Conservation (phyloP, 2,329 filamentous ascomycete species). For the Fusarium heterosporum region DNA sequence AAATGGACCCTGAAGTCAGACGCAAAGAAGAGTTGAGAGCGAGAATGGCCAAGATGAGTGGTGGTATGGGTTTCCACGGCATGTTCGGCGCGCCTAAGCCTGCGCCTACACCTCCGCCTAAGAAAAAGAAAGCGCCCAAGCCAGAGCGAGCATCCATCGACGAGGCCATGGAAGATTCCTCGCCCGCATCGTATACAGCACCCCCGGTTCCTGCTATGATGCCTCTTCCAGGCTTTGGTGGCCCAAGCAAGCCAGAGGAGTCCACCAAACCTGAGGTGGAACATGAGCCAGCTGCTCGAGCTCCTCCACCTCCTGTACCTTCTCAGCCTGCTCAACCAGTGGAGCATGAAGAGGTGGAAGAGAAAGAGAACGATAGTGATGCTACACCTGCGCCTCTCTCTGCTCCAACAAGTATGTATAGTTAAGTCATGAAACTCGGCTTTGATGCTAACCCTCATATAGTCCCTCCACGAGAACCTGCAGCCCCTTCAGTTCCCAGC, state of each 20-base stretch:
- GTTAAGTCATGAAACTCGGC: neutral
- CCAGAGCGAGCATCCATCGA: conserved; percentile 58
- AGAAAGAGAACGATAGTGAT: conserved; percentile 52
- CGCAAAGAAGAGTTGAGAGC: conserved; percentile 90
- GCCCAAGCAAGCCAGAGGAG: conserved; percentile 62
- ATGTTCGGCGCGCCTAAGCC: conserved; percentile 86
- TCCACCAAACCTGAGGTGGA: conserved; percentile 54
- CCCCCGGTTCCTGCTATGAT: conserved; percentile 71
- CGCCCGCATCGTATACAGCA: conserved; percentile 57
- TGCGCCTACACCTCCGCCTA: conserved; percentile 64
- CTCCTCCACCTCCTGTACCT: conserved; percentile 49
- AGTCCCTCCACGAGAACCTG: conserved; percentile 51
- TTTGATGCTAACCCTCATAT: conserved; percentile 44
- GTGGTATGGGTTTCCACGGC: conserved; percentile 95
- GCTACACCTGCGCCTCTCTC: conserved; percentile 51
- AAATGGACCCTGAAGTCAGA: conserved; percentile 86
- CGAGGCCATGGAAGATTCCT: conserved; percentile 58
- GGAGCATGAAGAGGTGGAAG: conserved; percentile 41
- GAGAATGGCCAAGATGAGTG: conserved; percentile 98
- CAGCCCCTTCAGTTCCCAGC: conserved; percentile 60
- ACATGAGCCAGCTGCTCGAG: conserved; percentile 46
- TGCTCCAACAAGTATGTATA: conserved; percentile 42
- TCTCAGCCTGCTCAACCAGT: conserved; percentile 35
- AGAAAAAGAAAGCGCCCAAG: conserved; percentile 66
- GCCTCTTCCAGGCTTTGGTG: conserved; percentile 78